Base-by-base conservation (phyloP, 768 basidiomycete genomes). In the Tulasnella sp. region DNA sequence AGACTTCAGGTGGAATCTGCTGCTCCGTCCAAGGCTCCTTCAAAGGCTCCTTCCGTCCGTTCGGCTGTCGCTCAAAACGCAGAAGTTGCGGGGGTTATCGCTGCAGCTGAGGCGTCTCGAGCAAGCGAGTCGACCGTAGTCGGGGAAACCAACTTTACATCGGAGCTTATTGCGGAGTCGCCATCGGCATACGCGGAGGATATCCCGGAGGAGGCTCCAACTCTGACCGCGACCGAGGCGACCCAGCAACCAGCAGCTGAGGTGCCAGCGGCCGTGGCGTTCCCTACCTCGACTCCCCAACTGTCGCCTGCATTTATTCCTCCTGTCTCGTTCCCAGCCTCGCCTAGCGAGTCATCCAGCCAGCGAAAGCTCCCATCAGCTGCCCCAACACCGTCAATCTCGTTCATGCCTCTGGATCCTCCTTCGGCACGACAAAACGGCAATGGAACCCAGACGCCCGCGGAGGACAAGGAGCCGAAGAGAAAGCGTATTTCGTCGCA, bases 401-500 rank as follows among this genome's bases (percentile, higher is more conserved):
- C 61, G 2, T 59, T 59, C 57, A 59, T 49, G 17, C n/a, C 31
- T 27, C 41, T 21, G 21, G 61, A 38, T 38, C 43, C 53, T 15
- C 53, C 60, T 12, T 38, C 34, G 5, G 34, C 7, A 7, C 5
- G 34, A 38, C 24, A 19, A 43, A 44, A 24, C 27, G 21, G 49
- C 49, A 30, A 21, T 15, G 53, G 44, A 10, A 29, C 44, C 17
- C 27, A 55, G 25, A 60, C 54, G 9, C 19, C 87, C 4, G 85
- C 88, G 65, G 76, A 76, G 0, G 85, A 85, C 2, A 68, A 78
- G n/a, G 87, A 87, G 65, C 80, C 80, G 31, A 88, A 87, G 73
- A 76, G 87, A 62, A 87, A 84, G 67, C 79, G 86, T 19, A 87
- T 86, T 60, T 83, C 86, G 8, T 85, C 86, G 25, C 88, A 92